Percentiles rank a stretch among this genome's conserved stretches.
phyloP scores from a whole-genome alignment of 208 protist genomes.

The Tritrichomonas foetus region DNA sequence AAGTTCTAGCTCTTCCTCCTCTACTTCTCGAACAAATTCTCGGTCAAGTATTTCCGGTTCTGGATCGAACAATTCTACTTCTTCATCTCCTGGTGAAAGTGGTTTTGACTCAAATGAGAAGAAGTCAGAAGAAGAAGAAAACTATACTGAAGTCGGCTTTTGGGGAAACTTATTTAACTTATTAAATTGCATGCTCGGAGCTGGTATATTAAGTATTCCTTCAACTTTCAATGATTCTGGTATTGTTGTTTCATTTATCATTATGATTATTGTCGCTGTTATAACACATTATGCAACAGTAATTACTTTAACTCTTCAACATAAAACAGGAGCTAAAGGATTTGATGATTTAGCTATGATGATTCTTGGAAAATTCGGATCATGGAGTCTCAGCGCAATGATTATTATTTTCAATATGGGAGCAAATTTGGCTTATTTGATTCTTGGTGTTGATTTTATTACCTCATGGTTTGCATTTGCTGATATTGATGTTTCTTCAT shows the following conservation, averaged over 20 bases:
- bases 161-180: background rate
- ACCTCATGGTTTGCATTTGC: background rate
- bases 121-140: too few relatives aligned
- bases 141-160: too few relatives aligned
- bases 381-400: background rate
- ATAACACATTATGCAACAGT: background rate
- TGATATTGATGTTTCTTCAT: background rate
- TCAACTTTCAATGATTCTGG: background rate
- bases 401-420: background rate
- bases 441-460: background rate
- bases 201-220: constrained; percentile 2
- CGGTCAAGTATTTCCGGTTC: too few relatives aligned
- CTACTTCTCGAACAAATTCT: too few relatives aligned
- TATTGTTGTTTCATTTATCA: background rate
- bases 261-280: background rate
- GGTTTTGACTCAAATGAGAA: too few relatives aligned
- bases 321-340: background rate
- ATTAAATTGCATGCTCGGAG: background rate
- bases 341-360: background rate
- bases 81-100: too few relatives aligned
- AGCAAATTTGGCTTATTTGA: background rate
- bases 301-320: background rate
- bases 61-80: too few relatives aligned
- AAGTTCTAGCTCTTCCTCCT: too few relatives aligned
- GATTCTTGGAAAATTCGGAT: background rate